These are phyloP conservation scores for Colletotrichum scovillei DNA, from an alignment of 2,329 filamentous ascomycete species.

Conservation along the genomic window DNA sequence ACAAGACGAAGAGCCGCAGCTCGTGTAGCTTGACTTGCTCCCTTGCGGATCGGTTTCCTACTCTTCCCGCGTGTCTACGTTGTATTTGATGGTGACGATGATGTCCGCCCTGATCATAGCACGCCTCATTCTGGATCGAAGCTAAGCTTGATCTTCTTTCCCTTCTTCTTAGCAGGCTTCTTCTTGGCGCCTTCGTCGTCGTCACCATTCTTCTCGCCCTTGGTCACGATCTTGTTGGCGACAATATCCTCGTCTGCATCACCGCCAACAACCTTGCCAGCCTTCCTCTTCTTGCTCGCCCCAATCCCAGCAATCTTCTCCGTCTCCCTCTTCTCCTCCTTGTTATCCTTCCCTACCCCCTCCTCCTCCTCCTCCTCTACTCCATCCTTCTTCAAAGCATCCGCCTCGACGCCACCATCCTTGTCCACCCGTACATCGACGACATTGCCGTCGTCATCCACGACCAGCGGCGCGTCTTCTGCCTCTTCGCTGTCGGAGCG, in stretches of 20 bases:
- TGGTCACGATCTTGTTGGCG: conserved; percentile 49
- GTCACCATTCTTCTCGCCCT: conserved; percentile 62
- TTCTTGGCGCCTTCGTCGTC: conserved; percentile 38
- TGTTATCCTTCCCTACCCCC: conserved; percentile 34
- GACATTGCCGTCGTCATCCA: conserved; percentile 78
- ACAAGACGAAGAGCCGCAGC: not conserved
- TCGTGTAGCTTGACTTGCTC: not conserved
- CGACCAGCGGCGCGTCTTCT: conserved; percentile 80
- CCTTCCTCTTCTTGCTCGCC: conserved; percentile 65
- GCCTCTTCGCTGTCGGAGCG: conserved; percentile 75
- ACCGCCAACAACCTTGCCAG: conserved; percentile 60
- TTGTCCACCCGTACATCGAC: conserved; percentile 60
- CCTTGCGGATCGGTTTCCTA: not conserved
- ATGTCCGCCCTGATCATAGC: not conserved
- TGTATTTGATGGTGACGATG: not conserved
- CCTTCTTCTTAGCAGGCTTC: conserved; percentile 55
- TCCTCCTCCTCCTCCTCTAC: conserved; percentile 39
- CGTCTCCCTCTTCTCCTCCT: conserved; percentile 44
- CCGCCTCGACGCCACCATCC: conserved; percentile 54
- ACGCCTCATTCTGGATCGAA: conserved; percentile 52
- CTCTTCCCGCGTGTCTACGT: not conserved
- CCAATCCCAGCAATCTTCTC: conserved; percentile 55
- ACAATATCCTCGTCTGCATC: conserved; percentile 42
- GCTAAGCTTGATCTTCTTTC: conserved; percentile 75
- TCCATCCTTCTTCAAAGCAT: conserved; percentile 41